Evolutionary conservation across 2,329 filamentous ascomycete genomes (phyloP).

Genomic region (Neonectria sp.): DNA sequence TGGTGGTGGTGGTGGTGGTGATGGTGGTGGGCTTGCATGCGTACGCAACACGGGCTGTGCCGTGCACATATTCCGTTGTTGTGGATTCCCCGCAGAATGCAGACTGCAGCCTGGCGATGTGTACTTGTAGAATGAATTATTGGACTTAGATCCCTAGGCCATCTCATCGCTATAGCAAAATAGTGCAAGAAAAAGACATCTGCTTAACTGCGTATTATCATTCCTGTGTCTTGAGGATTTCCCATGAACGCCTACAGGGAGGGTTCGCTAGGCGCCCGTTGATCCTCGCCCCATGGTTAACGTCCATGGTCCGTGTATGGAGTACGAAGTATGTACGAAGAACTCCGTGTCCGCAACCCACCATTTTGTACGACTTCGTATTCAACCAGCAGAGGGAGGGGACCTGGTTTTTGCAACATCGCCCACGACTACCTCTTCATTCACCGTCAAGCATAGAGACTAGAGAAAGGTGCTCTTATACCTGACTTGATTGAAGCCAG

Average conservation of each 20-base stretch:
- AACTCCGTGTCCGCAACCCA: slow-evolving; percentile 7
- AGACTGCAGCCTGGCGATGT: neutral
- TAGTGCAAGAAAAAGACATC: neutral
- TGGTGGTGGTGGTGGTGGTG: no score
- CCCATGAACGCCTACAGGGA: slow-evolving; percentile 9
- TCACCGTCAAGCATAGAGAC: neutral
- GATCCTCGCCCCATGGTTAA: slow-evolving; percentile 1
- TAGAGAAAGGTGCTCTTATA: neutral
- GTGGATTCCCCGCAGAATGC: slow-evolving; percentile 21
- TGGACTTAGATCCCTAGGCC: slow-evolving; percentile 9
- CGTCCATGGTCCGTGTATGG: neutral
- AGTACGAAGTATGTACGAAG: neutral
- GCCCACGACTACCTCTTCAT: neutral
- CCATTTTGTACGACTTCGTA: slow-evolving; percentile 6
- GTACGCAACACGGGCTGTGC: slow-evolving; percentile 27
- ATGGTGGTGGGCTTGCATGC: slow-evolving; percentile 7
- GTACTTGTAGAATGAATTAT: neutral
- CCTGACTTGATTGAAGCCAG: neutral
- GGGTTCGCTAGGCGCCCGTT: slow-evolving; percentile 1
- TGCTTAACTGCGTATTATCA: neutral
- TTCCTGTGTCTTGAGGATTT: slow-evolving; percentile 2
- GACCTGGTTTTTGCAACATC: neutral
- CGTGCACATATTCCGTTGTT: slow-evolving; percentile 13
- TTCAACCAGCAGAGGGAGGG: slow-evolving; percentile 2
- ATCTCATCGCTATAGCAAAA: slow-evolving; percentile 13